Base-by-base conservation (phyloP, 495 filamentous ascomycete genomes). In the Monascus purpureus region DNA sequence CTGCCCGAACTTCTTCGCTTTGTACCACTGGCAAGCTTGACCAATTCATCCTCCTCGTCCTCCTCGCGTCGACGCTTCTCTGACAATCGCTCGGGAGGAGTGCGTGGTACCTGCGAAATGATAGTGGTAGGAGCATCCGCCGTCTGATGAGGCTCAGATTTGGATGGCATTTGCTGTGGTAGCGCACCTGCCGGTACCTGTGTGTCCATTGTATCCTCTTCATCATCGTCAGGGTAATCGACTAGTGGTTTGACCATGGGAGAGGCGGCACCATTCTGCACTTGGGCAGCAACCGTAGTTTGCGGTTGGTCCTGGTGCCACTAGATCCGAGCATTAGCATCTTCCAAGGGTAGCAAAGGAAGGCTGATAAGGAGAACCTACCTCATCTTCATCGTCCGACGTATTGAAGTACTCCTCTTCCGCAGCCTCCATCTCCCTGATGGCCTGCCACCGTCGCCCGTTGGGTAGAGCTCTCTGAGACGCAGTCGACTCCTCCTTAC, bases 391-490 rank as follows among this genome's bases (percentile, higher is more conserved):
- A 38, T 93, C 82, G 34, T 93, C 85, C 2, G 77, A 80, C 7
- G 74, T 77, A 50, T 92, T 88, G 67, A 93, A 96, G 52, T 97
- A 97, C 18, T 84, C 84, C 42, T 95, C 88, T 52, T 96, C 82
- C 2, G 74, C 74, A 13, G 77, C 66, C 49, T 96, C 92, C 61
- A 87, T 70, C 40, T 94, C 90, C 54, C 73, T 79, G 29, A 84
- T 66, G 6, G 76, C 82, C 40, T 74, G 74, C 68, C 82, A 87
- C 37, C 77, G 63, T 18, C 72, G 70, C 15, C 78, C 79, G 34
- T 77, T 81, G 25, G 72, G 46, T 14, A 65, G 69, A 17, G 65
- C 67, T 45, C 73, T 61, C 43, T 45, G 65, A 20, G 48, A 61
- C 37, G 43, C 70, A 47, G 29, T 73, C 5, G 38, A 52, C 11